Evolutionary conservation across 768 basidiomycete genomes (phyloP).

Genomic region (Kwoniella bestiolae): DNA sequence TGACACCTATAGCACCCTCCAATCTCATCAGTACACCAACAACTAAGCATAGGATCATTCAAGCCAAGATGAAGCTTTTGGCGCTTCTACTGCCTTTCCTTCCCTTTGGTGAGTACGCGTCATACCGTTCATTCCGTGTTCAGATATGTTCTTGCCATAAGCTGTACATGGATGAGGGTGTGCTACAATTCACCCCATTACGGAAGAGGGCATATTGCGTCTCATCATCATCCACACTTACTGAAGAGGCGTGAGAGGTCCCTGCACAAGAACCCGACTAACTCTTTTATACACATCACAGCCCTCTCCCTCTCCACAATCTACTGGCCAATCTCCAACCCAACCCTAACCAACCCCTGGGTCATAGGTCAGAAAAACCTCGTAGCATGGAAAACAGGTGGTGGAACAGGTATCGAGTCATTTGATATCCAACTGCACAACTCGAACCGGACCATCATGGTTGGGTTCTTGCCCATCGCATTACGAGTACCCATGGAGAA

Average conservation of each 20-base stretch:
- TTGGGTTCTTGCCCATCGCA: constrained; percentile 51
- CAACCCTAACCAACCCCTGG: constrained; percentile 44
- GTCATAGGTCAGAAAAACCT: constrained; percentile 51
- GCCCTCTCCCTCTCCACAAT: constrained; percentile 37
- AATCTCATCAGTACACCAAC: background rate
- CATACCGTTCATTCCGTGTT: background rate
- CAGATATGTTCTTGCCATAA: too few relatives aligned
- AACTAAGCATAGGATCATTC: background rate
- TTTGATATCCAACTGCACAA: constrained; percentile 57
- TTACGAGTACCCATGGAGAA: constrained; percentile 53
- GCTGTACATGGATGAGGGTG: too few relatives aligned
- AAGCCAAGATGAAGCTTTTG: constrained; percentile 21
- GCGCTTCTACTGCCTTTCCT: constrained; percentile 20
- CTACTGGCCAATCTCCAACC: constrained; percentile 53
- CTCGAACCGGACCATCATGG: constrained; percentile 47
- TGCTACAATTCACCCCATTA: too few relatives aligned
- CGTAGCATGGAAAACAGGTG: constrained; percentile 51
- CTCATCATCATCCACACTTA: background rate
- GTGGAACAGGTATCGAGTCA: constrained; percentile 49
- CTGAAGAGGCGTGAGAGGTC: too few relatives aligned
- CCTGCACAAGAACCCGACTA: too few relatives aligned
- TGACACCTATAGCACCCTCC: background rate
- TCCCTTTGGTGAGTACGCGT: constrained; percentile 13
- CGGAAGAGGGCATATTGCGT: background rate
- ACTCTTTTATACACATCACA: background rate